Base-by-base conservation (phyloP, 2,329 filamentous ascomycete genomes). In the Helotiales sp. region DNA sequence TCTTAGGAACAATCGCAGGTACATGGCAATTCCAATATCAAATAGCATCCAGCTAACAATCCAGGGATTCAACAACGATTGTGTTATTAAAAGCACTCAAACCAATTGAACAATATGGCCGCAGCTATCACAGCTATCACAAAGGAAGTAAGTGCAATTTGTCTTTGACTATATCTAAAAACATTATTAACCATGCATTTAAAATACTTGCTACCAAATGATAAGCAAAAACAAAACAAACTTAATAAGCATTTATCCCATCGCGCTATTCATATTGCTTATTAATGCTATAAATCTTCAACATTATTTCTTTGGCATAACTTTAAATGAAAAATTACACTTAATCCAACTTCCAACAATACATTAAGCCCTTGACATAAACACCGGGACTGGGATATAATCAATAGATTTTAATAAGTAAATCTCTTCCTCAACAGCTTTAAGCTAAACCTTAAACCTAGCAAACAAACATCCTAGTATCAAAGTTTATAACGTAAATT, bases 311-410 rank as follows among this genome's bases (percentile, higher is more conserved):
- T 58, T 58, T 13, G 0, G 15, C 1, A 5, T 24, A 2, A 58
- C 54, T 37, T 20, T 40, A 40, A 30, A n/a, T 40, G 54, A 13
- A 37, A 3, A 20, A 6, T 45, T 59, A 43, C 11, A 59, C 34
- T 43, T 43, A 17, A 34, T 13, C 11, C 37, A 10, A 28, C 55
- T 59, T 26, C 24, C 20, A 15, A 24, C 20, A 24, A 40, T 3
- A 24, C 24, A 59, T 26, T 8, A 20, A 59, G 55, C 6, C 37
- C 55, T 59, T 17, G 55, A 59, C 15, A 59, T 59, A 43, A 34
- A 34, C 20, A 59, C 55, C 20, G 55, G 55, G n/a, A n/a, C n/a
- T n/a, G n/a, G n/a, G n/a, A n/a, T n/a, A n/a, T n/a, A n/a, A n/a
- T n/a, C n/a, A n/a, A 59, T 43, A 6, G 20, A 59, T 1, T 59